Evolutionary conservation across 805 yeast species (phyloP).

Genomic region (Wickerhamiella qilinensis): DNA sequence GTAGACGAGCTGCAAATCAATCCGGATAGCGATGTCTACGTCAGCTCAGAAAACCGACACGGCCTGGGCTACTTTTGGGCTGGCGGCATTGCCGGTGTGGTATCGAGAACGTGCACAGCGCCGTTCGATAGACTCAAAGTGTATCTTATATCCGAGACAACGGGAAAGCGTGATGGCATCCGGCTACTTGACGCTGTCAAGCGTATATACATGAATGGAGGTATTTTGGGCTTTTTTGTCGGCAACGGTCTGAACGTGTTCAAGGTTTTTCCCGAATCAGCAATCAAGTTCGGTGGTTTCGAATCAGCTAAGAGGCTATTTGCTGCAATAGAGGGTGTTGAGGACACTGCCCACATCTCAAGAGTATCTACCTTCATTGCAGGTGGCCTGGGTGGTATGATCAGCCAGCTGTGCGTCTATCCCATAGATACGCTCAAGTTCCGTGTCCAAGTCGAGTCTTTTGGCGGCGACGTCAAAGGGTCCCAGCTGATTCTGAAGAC

Average conservation of each 20-base stretch:
- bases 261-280: slow-evolving; percentile 92
- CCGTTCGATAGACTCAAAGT: slow-evolving; percentile 94
- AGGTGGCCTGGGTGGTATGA: slow-evolving; percentile 94
- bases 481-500: slow-evolving; percentile 45
- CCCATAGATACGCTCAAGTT: slow-evolving; percentile 92
- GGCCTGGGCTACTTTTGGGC: slow-evolving; percentile 87
- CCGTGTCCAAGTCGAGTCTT: slow-evolving; percentile 81
- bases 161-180: slow-evolving; percentile 31
- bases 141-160: slow-evolving; percentile 64
- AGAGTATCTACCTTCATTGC: slow-evolving; percentile 69
- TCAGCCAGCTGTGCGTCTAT: slow-evolving; percentile 81
- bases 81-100: slow-evolving; percentile 92
- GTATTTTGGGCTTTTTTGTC: slow-evolving; percentile 73
- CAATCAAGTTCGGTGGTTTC: slow-evolving; percentile 92
- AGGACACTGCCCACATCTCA: slow-evolving; percentile 53
- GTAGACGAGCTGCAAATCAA: slow-evolving; percentile 69
- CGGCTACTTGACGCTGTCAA: slow-evolving; percentile 70
- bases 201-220: slow-evolving; percentile 76
- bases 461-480: slow-evolving; percentile 31
- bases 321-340: slow-evolving; percentile 59
- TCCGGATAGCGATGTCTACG: slow-evolving; percentile 83
- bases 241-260: slow-evolving; percentile 90
- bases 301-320: slow-evolving; percentile 69
- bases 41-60: slow-evolving; percentile 59
- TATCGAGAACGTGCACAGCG: slow-evolving; percentile 91